phyloP scores from a whole-genome alignment of 1,139 yeast genomes.

The Saccharomyces uvarum region DNA sequence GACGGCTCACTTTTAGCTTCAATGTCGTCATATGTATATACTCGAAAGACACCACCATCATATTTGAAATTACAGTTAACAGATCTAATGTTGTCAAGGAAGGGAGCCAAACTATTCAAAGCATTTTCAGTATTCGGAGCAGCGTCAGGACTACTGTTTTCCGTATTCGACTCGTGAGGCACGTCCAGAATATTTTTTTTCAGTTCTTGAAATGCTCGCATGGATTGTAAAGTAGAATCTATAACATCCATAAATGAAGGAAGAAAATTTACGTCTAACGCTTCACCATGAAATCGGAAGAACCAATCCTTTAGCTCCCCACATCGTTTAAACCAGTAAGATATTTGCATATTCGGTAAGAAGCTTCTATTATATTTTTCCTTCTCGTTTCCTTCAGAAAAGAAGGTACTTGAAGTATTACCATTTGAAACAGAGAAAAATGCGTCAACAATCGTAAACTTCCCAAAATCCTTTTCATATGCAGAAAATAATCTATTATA shows the following conservation, averaged over 20 bases:
- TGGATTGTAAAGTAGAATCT: constrained; percentile 42
- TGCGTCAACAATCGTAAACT: constrained; percentile 56
- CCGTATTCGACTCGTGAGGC: constrained; percentile 4
- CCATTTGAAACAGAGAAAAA: constrained; percentile 65
- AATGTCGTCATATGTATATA: constrained; percentile 38
- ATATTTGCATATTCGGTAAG: constrained; percentile 58
- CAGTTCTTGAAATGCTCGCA: constrained; percentile 36
- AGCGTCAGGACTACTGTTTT: constrained; percentile 15
- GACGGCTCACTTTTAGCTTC: constrained; percentile 46
- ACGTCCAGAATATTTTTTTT: constrained; percentile 3
- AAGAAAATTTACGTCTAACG: constrained; percentile 54
- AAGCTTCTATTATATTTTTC: constrained; percentile 52
- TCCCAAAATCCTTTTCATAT: constrained; percentile 55
- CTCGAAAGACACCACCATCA: constrained; percentile 63
- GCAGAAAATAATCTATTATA: constrained; percentile 63
- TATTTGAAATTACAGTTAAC: constrained; percentile 49
- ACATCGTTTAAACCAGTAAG: constrained; percentile 39
- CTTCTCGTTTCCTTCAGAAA: constrained; percentile 41
- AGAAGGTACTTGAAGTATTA: constrained; percentile 43
- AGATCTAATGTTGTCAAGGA: constrained; percentile 34
- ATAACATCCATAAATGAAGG: constrained; percentile 45
- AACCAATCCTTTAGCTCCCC: constrained; percentile 36
- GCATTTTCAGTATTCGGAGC: neutral
- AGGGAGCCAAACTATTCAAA: constrained; percentile 15
- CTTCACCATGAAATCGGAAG: constrained; percentile 53